Evolutionary conservation across 768 basidiomycete genomes (phyloP).

Genomic region (Cystofilobasidium capitatum): DNA sequence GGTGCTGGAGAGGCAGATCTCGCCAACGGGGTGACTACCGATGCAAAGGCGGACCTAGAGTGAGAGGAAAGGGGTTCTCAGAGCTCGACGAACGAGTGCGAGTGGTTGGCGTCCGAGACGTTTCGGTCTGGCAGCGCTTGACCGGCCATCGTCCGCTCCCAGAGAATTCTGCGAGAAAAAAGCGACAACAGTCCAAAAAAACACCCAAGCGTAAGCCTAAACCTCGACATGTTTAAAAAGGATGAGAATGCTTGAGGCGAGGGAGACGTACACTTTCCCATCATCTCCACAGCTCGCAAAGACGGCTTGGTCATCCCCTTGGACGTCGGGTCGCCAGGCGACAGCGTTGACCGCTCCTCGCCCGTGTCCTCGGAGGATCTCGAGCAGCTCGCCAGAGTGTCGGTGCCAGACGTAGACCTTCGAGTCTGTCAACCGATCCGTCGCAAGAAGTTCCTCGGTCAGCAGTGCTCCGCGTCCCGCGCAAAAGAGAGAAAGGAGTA

Average conservation of each 20-base stretch:
- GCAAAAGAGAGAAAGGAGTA: not conserved
- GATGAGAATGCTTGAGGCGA: not conserved
- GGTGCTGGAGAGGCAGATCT: too few species aligned
- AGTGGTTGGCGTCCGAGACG: not conserved
- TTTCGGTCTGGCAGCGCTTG: not conserved
- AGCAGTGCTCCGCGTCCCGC: not conserved
- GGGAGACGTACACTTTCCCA: slow-evolving; percentile 50
- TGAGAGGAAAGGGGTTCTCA: too few species aligned
- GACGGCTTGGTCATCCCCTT: slow-evolving; percentile 46
- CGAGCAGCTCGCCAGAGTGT: slow-evolving; percentile 69
- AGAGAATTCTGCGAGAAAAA: not conserved
- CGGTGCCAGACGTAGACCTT: slow-evolving; percentile 94
- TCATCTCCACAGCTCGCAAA: slow-evolving; percentile 97
- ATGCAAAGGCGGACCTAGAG: too few species aligned
- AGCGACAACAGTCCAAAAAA: too few species aligned
- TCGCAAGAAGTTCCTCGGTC: not conserved
- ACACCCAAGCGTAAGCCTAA: too few species aligned
- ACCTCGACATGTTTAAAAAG: not conserved
- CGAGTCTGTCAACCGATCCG: slow-evolving; percentile 51
- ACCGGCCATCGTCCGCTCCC: not conserved
- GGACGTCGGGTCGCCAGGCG: slow-evolving; percentile 82
- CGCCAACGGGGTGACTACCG: too few species aligned
- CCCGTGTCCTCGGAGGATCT: slow-evolving; percentile 79
- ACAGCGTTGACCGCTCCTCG: slow-evolving; percentile 86
- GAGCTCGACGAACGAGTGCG: too few species aligned